These are phyloP conservation scores for Cavenderia fasciculata DNA, from an alignment of 78 protist genomes.

Conservation along the genomic window DNA sequence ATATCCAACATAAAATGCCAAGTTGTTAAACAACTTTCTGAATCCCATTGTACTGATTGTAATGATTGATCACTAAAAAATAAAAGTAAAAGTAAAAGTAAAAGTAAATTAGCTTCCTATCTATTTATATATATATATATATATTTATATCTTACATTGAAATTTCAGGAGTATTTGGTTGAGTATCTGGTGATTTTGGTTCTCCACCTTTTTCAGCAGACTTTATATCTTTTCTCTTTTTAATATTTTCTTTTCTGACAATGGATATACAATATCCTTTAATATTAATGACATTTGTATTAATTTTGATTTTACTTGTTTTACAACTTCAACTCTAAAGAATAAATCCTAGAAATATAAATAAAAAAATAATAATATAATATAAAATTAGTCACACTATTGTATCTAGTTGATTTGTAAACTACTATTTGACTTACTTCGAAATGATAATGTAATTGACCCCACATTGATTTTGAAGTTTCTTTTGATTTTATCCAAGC, in stretches of 20 bases:
- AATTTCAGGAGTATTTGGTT: not conserved
- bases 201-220: slow-evolving; percentile 49
- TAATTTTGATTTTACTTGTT: slow-evolving; percentile 20
- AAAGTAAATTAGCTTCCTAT: too few species aligned
- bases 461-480: slow-evolving; percentile 18
- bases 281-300: slow-evolving; percentile 27
- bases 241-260: slow-evolving; percentile 1
- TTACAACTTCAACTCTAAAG: slow-evolving; percentile 55
- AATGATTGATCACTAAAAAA: not conserved
- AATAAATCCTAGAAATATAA: too few species aligned
- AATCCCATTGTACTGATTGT: slow-evolving; percentile 26
- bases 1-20: slow-evolving; percentile 45
- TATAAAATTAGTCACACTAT: too few species aligned
- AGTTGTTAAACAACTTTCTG: slow-evolving; percentile 4
- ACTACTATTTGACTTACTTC: too few species aligned
- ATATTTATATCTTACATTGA: not conserved
- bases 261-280: slow-evolving; percentile 23
- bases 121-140: too few species aligned
- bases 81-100: not conserved
- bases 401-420: too few species aligned
- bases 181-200: slow-evolving; percentile 54
- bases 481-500: slow-evolving; percentile 72
- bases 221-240: slow-evolving; percentile 31
- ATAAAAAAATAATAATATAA: too few species aligned
- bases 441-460: slow-evolving; percentile 14